Conservation (phyloP, 2,329 filamentous ascomycete genomes). For the Ustulina deusta region DNA sequence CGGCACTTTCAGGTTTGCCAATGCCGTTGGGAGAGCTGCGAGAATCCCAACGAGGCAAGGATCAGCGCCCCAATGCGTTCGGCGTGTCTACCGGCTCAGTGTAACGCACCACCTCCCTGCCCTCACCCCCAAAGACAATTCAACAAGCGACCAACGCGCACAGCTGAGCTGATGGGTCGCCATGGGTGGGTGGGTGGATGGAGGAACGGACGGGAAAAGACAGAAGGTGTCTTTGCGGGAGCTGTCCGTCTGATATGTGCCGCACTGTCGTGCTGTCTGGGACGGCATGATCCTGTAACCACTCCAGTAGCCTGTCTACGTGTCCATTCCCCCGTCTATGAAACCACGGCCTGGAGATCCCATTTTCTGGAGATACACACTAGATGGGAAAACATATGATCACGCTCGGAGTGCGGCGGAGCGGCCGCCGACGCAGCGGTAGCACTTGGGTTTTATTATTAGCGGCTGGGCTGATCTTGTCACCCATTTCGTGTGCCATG, state of each 20-base stretch:
- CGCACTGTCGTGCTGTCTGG: slow-evolving; percentile 38
- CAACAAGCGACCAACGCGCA: slow-evolving; percentile 36
- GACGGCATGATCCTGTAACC: slow-evolving; percentile 36
- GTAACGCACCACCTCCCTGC: slow-evolving; percentile 34
- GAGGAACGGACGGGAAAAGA: slow-evolving; percentile 23
- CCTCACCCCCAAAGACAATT: slow-evolving; percentile 14
- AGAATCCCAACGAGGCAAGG: slow-evolving; percentile 31
- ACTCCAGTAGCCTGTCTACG: slow-evolving; percentile 35
- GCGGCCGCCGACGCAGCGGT: slow-evolving; percentile 25
- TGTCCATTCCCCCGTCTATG: slow-evolving; percentile 37
- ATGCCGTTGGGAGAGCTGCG: slow-evolving; percentile 41
- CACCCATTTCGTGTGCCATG: neutral
- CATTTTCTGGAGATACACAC: slow-evolving; percentile 30
- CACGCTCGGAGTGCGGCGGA: slow-evolving; percentile 31
- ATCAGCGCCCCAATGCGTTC: slow-evolving; percentile 37
- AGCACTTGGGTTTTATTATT: slow-evolving; percentile 22
- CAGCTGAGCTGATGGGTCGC: slow-evolving; percentile 37
- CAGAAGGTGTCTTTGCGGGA: slow-evolving; percentile 32
- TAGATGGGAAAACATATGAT: slow-evolving; percentile 35
- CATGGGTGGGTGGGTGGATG: slow-evolving; percentile 1
- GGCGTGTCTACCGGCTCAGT: slow-evolving; percentile 41
- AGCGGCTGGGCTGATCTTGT: slow-evolving; percentile 22
- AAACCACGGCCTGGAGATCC: slow-evolving; percentile 30
- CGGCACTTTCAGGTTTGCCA: slow-evolving; percentile 42
- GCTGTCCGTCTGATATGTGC: slow-evolving; percentile 39